phyloP scores from a whole-genome alignment of 2,329 filamentous ascomycete genomes.

The Xylariaceae sp. region DNA sequence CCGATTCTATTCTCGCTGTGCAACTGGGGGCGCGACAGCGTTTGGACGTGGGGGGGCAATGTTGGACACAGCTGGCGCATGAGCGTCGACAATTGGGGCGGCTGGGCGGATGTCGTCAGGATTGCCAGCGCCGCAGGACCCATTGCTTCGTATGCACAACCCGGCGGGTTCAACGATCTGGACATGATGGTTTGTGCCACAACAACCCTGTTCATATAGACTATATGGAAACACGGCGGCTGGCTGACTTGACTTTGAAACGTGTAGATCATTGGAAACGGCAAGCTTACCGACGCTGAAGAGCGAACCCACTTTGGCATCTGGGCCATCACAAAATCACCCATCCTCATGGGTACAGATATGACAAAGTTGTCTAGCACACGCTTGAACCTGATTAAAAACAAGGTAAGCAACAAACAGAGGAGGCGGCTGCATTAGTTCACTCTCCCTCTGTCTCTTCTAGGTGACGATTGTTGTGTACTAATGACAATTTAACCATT shows the following conservation, averaged over 20 bases:
- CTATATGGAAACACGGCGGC: no score
- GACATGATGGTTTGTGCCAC: not conserved
- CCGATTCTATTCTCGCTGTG: not conserved
- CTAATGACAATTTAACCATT: not conserved
- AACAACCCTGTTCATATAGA: no score
- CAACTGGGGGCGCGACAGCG: not conserved
- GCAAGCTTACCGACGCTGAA: not conserved
- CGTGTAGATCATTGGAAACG: not conserved
- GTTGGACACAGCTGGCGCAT: not conserved
- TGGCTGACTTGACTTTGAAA: not conserved
- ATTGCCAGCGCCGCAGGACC: not conserved
- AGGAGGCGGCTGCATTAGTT: no score
- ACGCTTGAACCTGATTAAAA: not conserved
- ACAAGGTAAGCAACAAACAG: not conserved
- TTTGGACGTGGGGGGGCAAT: not conserved
- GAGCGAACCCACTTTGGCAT: not conserved
- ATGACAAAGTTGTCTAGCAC: not conserved
- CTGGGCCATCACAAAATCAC: not conserved
- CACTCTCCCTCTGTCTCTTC: no score
- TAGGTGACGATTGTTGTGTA: not conserved
- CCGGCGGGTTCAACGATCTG: not conserved
- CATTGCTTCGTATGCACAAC: not conserved
- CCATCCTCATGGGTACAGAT: not conserved
- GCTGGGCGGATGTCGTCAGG: not conserved
- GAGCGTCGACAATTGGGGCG: slow-evolving; percentile 1